Evolutionary conservation across 345 rosid genomes (phyloP).

Genomic region (Boechera divaricarpa): DNA sequence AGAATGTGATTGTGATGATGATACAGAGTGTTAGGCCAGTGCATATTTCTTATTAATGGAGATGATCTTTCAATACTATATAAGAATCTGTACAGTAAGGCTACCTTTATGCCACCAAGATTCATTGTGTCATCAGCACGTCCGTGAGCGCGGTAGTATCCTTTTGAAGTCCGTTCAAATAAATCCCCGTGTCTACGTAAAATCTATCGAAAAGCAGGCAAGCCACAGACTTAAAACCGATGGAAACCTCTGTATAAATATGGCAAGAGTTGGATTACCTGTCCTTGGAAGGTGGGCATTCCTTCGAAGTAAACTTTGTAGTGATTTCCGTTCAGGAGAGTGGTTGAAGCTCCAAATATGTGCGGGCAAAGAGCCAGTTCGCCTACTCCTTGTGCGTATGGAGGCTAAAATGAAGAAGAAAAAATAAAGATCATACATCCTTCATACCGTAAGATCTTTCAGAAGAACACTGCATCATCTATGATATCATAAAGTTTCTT

Average conservation of each 20-base stretch:
- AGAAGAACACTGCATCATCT: conserved; percentile 18
- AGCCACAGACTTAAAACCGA: conserved; percentile 18
- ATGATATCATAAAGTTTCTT: conserved; percentile 45
- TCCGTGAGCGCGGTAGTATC: conserved; percentile 94
- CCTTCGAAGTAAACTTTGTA: conserved; percentile 77
- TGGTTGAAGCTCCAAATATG: conserved; percentile 85
- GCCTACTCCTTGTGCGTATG: conserved; percentile 67
- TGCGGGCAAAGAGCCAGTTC: conserved; percentile 85
- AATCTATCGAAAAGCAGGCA: conserved; percentile 49
- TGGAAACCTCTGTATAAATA: not conserved
- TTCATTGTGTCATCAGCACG: conserved; percentile 99
- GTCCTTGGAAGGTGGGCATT: conserved; percentile 82
- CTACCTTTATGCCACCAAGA: conserved; percentile 96
- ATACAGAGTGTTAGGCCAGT: not conserved
- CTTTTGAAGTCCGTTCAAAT: conserved; percentile 76
- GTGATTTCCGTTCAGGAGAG: conserved; percentile 80
- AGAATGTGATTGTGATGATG: conserved; percentile 1
- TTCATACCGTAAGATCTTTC: not conserved
- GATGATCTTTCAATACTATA: not conserved
- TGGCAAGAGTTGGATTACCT: conserved; percentile 47
- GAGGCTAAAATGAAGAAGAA: conserved; percentile 58
- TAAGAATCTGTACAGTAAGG: conserved; percentile 15
- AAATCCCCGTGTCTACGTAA: conserved; percentile 96
- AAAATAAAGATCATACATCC: not conserved
- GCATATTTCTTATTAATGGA: not conserved